These are phyloP conservation scores for Chaetomium cochliodes DNA, from an alignment of 495 filamentous ascomycete genomes.

Conservation along the genomic window DNA sequence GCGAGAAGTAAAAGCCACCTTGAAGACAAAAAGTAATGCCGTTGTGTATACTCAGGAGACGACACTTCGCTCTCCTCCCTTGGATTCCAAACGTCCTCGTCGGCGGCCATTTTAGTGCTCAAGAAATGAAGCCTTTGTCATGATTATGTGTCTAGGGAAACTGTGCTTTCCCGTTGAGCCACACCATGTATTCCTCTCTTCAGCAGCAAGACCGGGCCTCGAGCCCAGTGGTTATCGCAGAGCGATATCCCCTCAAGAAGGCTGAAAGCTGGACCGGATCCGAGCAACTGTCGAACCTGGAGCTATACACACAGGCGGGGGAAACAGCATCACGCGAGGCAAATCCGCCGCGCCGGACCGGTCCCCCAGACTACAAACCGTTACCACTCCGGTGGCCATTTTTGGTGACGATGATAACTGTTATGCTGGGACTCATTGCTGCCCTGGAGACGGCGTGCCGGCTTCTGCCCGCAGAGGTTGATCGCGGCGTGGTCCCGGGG, in stretches of 20 bases:
- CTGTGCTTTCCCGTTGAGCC: not conserved
- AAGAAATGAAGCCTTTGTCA: not conserved
- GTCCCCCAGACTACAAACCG: not conserved
- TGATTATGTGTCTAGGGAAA: not conserved
- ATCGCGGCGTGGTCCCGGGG: not conserved
- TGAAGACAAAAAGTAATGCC: not conserved
- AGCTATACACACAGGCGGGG: not conserved
- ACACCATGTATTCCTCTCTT: not conserved
- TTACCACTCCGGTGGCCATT: not conserved
- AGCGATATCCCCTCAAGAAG: not conserved
- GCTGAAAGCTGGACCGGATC: not conserved
- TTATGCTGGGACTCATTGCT: not conserved
- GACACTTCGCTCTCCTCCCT: not conserved
- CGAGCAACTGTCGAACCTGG: not conserved
- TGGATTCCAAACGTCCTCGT: not conserved
- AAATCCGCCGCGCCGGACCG: not conserved
- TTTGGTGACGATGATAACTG: not conserved
- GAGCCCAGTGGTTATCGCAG: not conserved
- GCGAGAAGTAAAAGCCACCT: not conserved
- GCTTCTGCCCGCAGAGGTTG: not conserved
- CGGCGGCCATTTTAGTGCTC: not conserved
- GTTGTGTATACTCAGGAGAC: not conserved
- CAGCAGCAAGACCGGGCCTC: not conserved
- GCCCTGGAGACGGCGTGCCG: constrained; percentile 3
- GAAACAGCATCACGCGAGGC: not conserved